Base-by-base conservation (phyloP, 1,284 basidiomycete species). In the Xerocomus cyaneibrunnescens region DNA sequence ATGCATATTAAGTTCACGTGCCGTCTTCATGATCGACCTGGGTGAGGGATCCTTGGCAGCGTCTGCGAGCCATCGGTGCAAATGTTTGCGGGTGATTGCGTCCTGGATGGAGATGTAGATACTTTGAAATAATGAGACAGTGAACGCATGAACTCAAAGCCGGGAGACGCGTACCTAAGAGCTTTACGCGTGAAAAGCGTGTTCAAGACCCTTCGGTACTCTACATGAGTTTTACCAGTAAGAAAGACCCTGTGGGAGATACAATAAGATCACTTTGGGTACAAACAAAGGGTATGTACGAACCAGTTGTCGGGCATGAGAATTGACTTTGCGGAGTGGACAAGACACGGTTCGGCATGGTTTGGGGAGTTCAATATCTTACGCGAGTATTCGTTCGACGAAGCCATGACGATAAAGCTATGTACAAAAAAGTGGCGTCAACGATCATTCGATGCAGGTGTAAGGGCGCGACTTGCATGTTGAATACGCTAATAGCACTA, bases 381-480 rank as follows among this genome's bases (percentile, higher is more conserved):
- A 61, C 94, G 88, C 7, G 93, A 78, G 71, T 85, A 92, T 62
- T 95, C 87, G 64, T 93, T 97, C 4, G 89, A 87, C 13, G 94
- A 92, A 21, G 93, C 92, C 82, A 97, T 94, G 62, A 98, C 94
- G 67, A 98, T 97, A 73, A 97, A 98, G 63, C 94, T 97, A 44
- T 52, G 21, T 41, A 25, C 7, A 48, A 47, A n/a, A n/a, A n/a
- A 40, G 25, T 47, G 38, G 45, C 46, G 47, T 66, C 45, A 62
- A 25, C 17, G 14, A 47, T 14, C 9, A 25, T 42, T 21, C 19
- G 17, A 45, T 3, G n/a, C 6, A 10, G 9, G 32, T 16, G 5
- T 5, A 21, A 34, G 17, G 45, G 45, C 45, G 47, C 17, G 48
- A 77, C 89, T 64, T 58, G 92, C 94, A 98, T 96, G 74, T 98